Evolutionary conservation across 2,329 filamentous ascomycete genomes (phyloP).

Genomic region (Mycogone perniciosa): DNA sequence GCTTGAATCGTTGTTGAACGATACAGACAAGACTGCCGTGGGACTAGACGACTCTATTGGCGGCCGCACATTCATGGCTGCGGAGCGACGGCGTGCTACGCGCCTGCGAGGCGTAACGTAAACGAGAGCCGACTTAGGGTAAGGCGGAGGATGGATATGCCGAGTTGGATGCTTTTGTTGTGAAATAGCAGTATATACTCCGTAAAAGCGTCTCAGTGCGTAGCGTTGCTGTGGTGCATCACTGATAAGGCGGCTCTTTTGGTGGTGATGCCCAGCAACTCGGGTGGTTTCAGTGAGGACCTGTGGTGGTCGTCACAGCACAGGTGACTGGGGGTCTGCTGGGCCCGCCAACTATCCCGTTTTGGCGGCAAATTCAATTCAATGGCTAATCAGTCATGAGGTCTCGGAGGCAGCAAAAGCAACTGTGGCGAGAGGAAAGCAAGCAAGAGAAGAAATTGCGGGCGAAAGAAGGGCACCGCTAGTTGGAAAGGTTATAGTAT

Average conservation of each 20-base stretch:
- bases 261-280: constrained; percentile 2
- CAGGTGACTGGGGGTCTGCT: background rate
- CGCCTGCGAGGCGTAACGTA: too few species aligned
- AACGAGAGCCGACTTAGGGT: too few species aligned
- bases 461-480: background rate
- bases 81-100: constrained; percentile 16
- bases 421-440: background rate
- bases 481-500: background rate
- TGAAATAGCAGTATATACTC: too few species aligned
- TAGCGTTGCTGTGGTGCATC: too few species aligned
- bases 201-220: too few species aligned
- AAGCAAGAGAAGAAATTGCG: background rate
- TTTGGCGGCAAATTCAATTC: constrained; percentile 1
- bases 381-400: constrained; percentile 3
- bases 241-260: too few species aligned
- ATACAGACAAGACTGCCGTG: constrained; percentile 70
- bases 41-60: constrained; percentile 72
- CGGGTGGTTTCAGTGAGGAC: constrained; percentile 8
- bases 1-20: constrained; percentile 79
- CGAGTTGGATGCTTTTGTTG: too few species aligned
- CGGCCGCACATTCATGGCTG: constrained; percentile 78
- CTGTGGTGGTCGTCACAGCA: background rate
- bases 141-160: background rate
- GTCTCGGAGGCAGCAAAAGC: background rate
- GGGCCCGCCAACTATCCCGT: constrained; percentile 7